Conservation (phyloP, 2,329 filamentous ascomycete genomes). For the Fusarium xylarioides region DNA sequence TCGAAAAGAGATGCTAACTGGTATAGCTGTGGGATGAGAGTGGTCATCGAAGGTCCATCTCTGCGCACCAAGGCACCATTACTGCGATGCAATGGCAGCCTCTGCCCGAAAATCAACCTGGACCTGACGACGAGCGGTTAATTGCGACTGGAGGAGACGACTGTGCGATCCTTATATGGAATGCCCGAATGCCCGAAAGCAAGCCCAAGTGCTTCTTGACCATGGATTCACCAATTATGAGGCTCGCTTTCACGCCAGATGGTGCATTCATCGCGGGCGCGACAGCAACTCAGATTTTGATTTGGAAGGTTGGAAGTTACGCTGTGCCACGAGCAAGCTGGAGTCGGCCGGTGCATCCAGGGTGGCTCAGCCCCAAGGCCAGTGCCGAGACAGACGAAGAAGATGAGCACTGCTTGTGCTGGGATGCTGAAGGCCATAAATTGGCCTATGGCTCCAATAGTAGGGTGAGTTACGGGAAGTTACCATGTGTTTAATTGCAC, state of each 20-base stretch:
- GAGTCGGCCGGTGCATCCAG: conserved; percentile 63
- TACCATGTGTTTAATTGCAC: no score
- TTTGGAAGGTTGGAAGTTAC: conserved; percentile 71
- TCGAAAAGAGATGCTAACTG: conserved; percentile 25
- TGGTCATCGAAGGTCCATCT: conserved; percentile 64
- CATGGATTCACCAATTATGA: conserved; percentile 66
- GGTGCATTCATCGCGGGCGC: conserved; percentile 71
- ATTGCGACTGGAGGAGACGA: conserved; percentile 71
- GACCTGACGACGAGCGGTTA: conserved; percentile 60
- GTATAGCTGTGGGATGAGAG: conserved; percentile 63
- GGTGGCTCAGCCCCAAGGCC: conserved; percentile 67
- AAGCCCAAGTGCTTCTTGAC: conserved; percentile 69
- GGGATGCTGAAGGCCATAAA: conserved; percentile 69
- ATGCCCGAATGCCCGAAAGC: conserved; percentile 62
- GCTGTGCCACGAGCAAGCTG: conserved; percentile 68
- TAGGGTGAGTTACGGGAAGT: conserved; percentile 58
- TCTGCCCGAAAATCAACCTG: conserved; percentile 48
- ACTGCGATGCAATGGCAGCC: conserved; percentile 71
- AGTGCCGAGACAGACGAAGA: conserved; percentile 65
- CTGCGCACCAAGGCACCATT: conserved; percentile 66
- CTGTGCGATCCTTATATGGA: conserved; percentile 70
- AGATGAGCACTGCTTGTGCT: conserved; percentile 68
- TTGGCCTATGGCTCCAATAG: conserved; percentile 72
- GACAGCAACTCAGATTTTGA: conserved; percentile 65
- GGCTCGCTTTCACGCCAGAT: conserved; percentile 70